Conservation (phyloP, 1,284 basidiomycete genomes). For the Macrocystidia cucumis region DNA sequence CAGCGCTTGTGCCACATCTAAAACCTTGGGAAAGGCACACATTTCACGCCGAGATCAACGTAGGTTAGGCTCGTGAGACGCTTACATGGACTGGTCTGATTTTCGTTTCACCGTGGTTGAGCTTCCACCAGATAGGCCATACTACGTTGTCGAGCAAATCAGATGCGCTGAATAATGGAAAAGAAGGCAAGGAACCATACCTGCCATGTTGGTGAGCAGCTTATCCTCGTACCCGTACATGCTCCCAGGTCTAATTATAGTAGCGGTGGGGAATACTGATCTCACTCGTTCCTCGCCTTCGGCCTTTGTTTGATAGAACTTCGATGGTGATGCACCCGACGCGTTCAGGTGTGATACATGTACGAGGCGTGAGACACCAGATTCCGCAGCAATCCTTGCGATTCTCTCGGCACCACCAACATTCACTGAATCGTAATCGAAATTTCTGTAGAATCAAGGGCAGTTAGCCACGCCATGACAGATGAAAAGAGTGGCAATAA, state of each 20-base stretch:
- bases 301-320: conserved; percentile 86
- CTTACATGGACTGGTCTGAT: conserved; percentile 90
- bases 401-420: conserved; percentile 75
- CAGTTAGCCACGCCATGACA: neutral
- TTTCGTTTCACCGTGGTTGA: conserved; percentile 84
- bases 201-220: conserved; percentile 87
- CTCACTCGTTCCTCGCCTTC: conserved; percentile 88
- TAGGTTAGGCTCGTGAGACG: conserved; percentile 13
- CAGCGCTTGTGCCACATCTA: conserved; percentile 93
- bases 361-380: conserved; percentile 81
- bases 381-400: conserved; percentile 73
- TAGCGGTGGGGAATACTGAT: conserved; percentile 81
- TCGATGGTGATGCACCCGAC: conserved; percentile 68
- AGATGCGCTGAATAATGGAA: too few relatives aligned
- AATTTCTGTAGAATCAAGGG: conserved; percentile 53
- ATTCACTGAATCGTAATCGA: conserved; percentile 74
- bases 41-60: conserved; percentile 7
- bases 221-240: conserved; percentile 97
- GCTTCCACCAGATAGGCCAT: conserved; percentile 92
- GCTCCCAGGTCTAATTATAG: conserved; percentile 80
- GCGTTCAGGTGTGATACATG: conserved; percentile 98
- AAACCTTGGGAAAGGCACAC: conserved; percentile 41
- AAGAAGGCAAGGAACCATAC: conserved; percentile 38
- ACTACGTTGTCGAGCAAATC: conserved; percentile 36
- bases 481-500: neutral